phyloP scores from a whole-genome alignment of 1,139 yeast species.

The Meyerozyma smithsonii region DNA sequence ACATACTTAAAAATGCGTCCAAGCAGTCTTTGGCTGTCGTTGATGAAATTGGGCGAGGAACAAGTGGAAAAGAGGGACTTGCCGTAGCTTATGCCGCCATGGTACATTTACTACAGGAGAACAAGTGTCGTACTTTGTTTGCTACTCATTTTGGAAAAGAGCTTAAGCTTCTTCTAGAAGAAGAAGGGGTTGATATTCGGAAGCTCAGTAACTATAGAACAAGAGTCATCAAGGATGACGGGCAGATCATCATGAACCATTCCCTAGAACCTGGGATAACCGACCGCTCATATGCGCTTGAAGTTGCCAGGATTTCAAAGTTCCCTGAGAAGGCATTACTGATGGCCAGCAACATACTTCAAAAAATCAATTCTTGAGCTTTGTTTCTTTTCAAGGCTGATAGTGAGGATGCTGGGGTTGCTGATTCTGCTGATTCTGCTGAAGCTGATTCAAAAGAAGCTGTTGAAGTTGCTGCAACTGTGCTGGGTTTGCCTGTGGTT shows the following conservation, averaged over 20 bases:
- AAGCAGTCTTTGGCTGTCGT: slow-evolving; percentile 73
- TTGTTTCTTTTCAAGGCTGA: slow-evolving; percentile 1
- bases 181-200: slow-evolving; percentile 23
- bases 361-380: slow-evolving; percentile 7
- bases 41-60: slow-evolving; percentile 97
- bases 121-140: slow-evolving; percentile 73
- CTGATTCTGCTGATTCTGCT: slow-evolving; percentile 9
- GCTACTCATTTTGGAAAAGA: slow-evolving; percentile 93
- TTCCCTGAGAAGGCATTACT: slow-evolving; percentile 62
- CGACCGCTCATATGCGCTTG: slow-evolving; percentile 75
- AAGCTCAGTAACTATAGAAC: slow-evolving; percentile 50
- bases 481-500: slow-evolving; percentile 12
- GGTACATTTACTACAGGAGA: slow-evolving; percentile 47
- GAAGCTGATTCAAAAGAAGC: slow-evolving; percentile 21
- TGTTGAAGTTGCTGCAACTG: slow-evolving; percentile 29
- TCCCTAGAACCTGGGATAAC: slow-evolving; percentile 67
- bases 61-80: slow-evolving; percentile 84
- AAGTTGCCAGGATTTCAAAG: slow-evolving; percentile 80
- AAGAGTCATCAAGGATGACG: slow-evolving; percentile 28
- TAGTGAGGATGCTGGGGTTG: slow-evolving; percentile 9
- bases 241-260: slow-evolving; percentile 52
- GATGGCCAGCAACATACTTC: slow-evolving; percentile 42
- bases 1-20: slow-evolving; percentile 75
- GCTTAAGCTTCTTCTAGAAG: slow-evolving; percentile 30
- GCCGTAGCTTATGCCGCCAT: slow-evolving; percentile 86